Evolutionary conservation across 805 yeast species (phyloP), one percentile per base, ranked within the genome.

Genomic region (Pichia membranifaciens): DNA sequence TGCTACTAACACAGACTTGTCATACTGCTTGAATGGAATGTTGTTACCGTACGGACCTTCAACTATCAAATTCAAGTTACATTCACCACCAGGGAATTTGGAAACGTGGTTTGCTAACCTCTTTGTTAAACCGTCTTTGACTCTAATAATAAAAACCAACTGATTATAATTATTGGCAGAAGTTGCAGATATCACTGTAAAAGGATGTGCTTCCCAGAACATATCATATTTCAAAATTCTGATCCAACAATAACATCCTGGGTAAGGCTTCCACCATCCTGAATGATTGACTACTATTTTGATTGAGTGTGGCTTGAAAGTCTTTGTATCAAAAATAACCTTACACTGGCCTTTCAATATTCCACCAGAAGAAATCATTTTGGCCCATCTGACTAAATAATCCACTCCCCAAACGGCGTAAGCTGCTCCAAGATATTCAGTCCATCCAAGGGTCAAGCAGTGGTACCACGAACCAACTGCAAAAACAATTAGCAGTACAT

Each of bases 341-440:
- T 57, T 62, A 57, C 75, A 76, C 40, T 68, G 68, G 15, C 82
- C 84, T 13, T 67, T 59, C 21, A 79, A 75, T 21, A 74, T 60
- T 23, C 75, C 78, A 6, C 96, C 96, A 51, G 83, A 82, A 29
- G 67, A 58, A 13, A 74, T 45, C 2, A 87, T 62, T 46, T 87
- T 73, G 1, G 72, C 65, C 10, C 81, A 50, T 52, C 96, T 73
- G 13, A 76, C 57, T 0, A 78, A 50, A 47, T 90, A 69, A 58
- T 88, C 95, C 53, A 79, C 71, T 1, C 69, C 73, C 96, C 96
- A 88, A 8, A 87, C 69, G 0, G 78, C 82, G 50, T 78, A 72
- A 8, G 81, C 58, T 4, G 79, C 74, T 48, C 76, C 79, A 18
- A 74, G 55, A 66, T 73, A 78, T 47, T 70, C 74, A 54, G 72